A percentile compares a stretch with the other conserved stretches of the same genome.
phyloP scores from a whole-genome alignment of 2,329 filamentous ascomycete species.

The Penicillium italicum region DNA sequence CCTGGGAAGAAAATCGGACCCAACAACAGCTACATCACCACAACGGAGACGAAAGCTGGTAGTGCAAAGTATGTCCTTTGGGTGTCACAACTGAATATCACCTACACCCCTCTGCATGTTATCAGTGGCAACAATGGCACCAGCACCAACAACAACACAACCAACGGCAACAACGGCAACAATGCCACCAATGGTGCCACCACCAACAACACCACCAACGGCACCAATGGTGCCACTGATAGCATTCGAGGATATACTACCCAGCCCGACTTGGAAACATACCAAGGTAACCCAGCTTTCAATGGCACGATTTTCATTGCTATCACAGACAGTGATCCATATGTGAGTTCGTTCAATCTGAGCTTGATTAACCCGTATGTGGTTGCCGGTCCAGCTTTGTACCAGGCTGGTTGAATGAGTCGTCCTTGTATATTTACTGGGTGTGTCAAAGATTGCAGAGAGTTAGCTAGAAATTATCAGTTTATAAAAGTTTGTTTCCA shows the following conservation, averaged over 20 bases:
- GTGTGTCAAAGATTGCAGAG: not conserved
- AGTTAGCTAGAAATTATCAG: not conserved
- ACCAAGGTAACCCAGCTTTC: constrained; percentile 62
- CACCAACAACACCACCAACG: constrained; percentile 20
- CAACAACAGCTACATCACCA: constrained; percentile 77
- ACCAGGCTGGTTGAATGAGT: constrained; percentile 66
- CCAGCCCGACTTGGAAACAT: constrained; percentile 69
- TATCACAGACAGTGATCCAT: constrained; percentile 65
- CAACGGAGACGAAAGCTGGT: constrained; percentile 47
- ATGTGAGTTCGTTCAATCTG: constrained; percentile 73
- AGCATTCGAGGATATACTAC: constrained; percentile 60
- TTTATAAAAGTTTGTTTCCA: not conserved
- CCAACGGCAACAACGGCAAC: constrained; percentile 9
- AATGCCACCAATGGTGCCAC: constrained; percentile 41
- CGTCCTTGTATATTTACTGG: not conserved
- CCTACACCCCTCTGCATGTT: constrained; percentile 61
- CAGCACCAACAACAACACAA: constrained; percentile 9
- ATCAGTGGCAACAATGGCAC: constrained; percentile 44
- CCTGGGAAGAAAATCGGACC: constrained; percentile 68
- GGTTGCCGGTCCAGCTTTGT: constrained; percentile 65
- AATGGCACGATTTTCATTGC: constrained; percentile 80
- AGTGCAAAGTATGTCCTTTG: constrained; percentile 67
- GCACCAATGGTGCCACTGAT: constrained; percentile 26
- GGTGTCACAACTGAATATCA: constrained; percentile 73
- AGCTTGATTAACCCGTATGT: constrained; percentile 72